Conservation (phyloP, 2,329 filamentous ascomycete species). For the Diaporthe sp. region DNA sequence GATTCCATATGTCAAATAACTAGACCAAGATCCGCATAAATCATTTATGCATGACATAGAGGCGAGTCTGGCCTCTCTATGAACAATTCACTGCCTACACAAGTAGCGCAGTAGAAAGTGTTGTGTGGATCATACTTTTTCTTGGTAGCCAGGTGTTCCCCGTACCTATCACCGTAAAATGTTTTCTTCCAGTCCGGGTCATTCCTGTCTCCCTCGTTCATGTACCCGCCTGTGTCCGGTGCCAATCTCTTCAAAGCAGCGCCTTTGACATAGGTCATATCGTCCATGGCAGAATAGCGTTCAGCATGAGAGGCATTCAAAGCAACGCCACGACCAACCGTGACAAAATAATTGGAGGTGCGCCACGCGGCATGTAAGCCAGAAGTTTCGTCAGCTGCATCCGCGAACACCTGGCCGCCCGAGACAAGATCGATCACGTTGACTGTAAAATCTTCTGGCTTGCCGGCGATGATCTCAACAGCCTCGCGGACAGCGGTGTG, state of each 20-base stretch:
- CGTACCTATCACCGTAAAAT: slow-evolving; percentile 53
- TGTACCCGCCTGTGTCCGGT: slow-evolving; percentile 45
- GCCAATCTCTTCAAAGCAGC: slow-evolving; percentile 25
- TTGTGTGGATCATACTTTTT: slow-evolving; percentile 53
- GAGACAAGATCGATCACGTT: neutral
- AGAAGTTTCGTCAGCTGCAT: neutral
- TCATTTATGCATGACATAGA: neutral
- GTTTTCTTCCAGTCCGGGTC: slow-evolving; percentile 48
- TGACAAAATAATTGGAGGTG: neutral
- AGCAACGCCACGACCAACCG: neutral
- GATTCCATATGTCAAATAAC: neutral
- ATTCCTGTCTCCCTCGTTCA: slow-evolving; percentile 58
- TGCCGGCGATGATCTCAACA: neutral
- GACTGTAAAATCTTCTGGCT: neutral
- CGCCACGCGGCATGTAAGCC: neutral
- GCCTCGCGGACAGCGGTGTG: neutral
- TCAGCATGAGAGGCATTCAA: neutral
- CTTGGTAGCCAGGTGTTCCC: slow-evolving; percentile 52
- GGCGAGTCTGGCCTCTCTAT: neutral
- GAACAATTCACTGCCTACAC: neutral
- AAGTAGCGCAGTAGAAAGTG: slow-evolving; percentile 14
- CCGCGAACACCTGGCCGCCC: slow-evolving; percentile 12
- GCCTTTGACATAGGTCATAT: neutral
- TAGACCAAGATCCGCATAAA: neutral
- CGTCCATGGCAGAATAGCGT: neutral